Evolutionary conservation across 345 rosid genomes (phyloP), one percentile per base, ranked within the genome.

Genomic region (Lepidium aucheri): DNA sequence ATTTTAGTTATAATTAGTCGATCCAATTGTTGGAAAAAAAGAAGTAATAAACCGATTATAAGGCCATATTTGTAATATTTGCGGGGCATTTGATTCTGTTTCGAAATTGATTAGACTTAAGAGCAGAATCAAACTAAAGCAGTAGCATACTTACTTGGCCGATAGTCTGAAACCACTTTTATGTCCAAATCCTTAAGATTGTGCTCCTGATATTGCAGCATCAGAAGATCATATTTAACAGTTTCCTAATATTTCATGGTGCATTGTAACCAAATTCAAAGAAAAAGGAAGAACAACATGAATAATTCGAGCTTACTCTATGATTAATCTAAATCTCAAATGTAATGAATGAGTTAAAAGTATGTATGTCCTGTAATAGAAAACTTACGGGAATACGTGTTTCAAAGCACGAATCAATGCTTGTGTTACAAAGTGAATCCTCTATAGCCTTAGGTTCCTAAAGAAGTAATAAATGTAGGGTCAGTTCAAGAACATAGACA

Each of bases 401-500:
- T 72, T 35, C 16, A 54, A 50, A 54, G 46, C 58, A 35, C 56
- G 41, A 65, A 73, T 52, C 67, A 73, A 42, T 73, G 67, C 60
- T 57, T 4, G 17, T 17, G 56, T 38, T 44, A 46, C 65, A 36
- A 36, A 55, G 61, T 56, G 61, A 4, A 16, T 36, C 28, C 46
- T 55, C 57, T 46, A 20, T 35, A 35, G 36, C 4, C 26, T 11
- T 64, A 72, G 67, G 71, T 58, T 51, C 54, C 33, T 54, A 40
- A 72, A 65, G 10, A 72, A 49, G 76, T 15, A 57, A 50, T 20
- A 40, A 57, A 35, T 51, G 71, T 73, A 73, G 76, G 76, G 76
- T 16, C 76, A 58, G 60, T 50, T 16, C 9, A 34, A 12, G 33
- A 65, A 41, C 71, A 73, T 9, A 51, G 51, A 58, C 71, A 58